Evolutionary conservation across 371 early-diverging fungal species (phyloP), one percentile per base, ranked within the genome.

Genomic region (Funneliformis caledonium): DNA sequence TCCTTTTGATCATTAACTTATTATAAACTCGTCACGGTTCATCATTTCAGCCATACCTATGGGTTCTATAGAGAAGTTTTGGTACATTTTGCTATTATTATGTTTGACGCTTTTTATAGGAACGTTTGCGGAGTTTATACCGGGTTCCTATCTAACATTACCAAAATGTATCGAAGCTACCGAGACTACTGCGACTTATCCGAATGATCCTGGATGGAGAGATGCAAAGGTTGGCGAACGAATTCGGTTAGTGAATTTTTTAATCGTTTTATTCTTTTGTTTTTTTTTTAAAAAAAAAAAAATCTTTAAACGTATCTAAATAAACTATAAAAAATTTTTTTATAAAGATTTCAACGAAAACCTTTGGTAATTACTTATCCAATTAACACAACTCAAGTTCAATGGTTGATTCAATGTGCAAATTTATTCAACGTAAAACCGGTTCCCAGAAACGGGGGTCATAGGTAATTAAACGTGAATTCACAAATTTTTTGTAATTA

Each of bases 301-400:
- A 26, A 26, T 26, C 26, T 26, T 26, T 26, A 26, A 26, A 26
- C 26, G 26, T 26, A 0, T 75, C 6, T 48, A 26, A 19, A 60
- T 61, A 4, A 14, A 42, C 43, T 14, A 10, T 42, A 42, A 11
- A 11, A 76, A 43, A 33, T 59, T 60, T 56, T 76, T 5, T 5
- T 37, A 56, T 52, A 56, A 42, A 76, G 76, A 16, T 19, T 68
- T 50, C 33, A 64, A 67, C 70, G 42, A 48, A 45, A 45, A n/a
- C 78, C 78, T 31, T 16, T 33, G 16, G 68, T 61, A 10, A 50
- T 78, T 26, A 52, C 62, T 33, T 78, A 68, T 43, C 68, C 78
- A 50, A 37, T 19, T 37, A 78, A 78, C 26, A 33, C 78, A 31
- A 68, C 68, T 48, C 78, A 78, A 78, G 78, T 78, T 37, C 37